Conservation (phyloP, 805 yeast species). For the Ogataea polymorpha region DNA sequence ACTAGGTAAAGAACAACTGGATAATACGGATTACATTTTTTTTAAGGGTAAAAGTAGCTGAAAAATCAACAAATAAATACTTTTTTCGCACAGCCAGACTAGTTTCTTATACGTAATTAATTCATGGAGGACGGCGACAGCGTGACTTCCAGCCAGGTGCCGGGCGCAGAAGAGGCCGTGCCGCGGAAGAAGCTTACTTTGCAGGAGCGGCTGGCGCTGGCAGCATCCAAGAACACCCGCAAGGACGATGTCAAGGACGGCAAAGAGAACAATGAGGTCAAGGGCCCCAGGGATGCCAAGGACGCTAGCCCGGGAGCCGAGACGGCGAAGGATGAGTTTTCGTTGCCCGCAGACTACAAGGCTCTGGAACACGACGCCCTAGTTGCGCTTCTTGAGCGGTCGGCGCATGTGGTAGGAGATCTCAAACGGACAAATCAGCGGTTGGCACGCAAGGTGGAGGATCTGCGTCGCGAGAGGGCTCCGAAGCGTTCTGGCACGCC, state of each 20-base stretch:
- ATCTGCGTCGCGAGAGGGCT: slow-evolving; percentile 23
- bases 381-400: slow-evolving; percentile 11
- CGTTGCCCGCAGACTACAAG: slow-evolving; percentile 15
- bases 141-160: not conserved
- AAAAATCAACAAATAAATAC: not conserved
- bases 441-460: slow-evolving; percentile 27
- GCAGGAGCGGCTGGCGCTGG: slow-evolving; percentile 81
- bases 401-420: slow-evolving; percentile 3
- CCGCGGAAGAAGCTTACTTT: slow-evolving; percentile 64
- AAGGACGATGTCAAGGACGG: slow-evolving; percentile 1
- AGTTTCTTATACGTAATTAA: not conserved
- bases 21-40: not conserved
- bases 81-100: slow-evolving; percentile 1
- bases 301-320: not conserved
- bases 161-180: slow-evolving; percentile 1
- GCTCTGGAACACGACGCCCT: slow-evolving; percentile 14
- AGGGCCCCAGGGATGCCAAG: slow-evolving; percentile 1
- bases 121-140: slow-evolving; percentile 7
- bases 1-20: not conserved
- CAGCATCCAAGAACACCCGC: slow-evolving; percentile 49
- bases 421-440: slow-evolving; percentile 10
- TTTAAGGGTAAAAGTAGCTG: not conserved
- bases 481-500: slow-evolving; percentile 12
- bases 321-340: slow-evolving; percentile 3
- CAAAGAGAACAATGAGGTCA: slow-evolving; percentile 6